Base-by-base conservation (phyloP, 176 grass and related monocot species). In the Raddia distichophylla region DNA sequence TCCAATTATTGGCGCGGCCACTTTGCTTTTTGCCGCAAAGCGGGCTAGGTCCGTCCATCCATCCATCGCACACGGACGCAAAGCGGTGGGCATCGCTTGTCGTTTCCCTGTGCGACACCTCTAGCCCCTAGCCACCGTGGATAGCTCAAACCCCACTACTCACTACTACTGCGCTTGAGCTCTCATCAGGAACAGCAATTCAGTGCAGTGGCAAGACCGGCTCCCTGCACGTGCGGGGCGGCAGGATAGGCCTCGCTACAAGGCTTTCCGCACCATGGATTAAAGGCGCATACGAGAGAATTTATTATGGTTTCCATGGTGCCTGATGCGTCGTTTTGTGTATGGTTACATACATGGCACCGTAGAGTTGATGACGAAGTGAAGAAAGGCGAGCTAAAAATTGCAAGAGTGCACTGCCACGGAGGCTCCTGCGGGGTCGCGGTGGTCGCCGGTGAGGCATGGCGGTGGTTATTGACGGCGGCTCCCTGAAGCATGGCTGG, bases 1-100 rank as follows among this genome's bases (percentile, higher is more conserved):
- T 73, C 15, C 72, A 85, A 86, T 89, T 82, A 89, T 86, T 85
- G 82, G 87, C 32, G 32, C 62, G 40, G 45, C 75, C 75, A 88
- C 60, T 74, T 68, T 3, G 19, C 62, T 62, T 88, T 84, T 84
- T 62, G 15, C 19, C 11, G 34, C 16, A 40, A 88, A 70, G 48
- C 77, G n/a, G 16, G n/a, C 11, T 42, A 68, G 53, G 52, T 61
- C 67, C 75, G 60, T 53, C 75, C 34, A 84, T 60, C 61, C 13
- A 10, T 1, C 64, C 64, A 53, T 3, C 35, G 1, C 66, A 22
- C 61, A 50, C 84, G 49, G 35, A 37, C 15, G 61, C 75, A 49
- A 78, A 78, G 50, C 66, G 61, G 84, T 54, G 67, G 47, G 47
- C 76, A 18, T 56, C 84, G 18, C 50, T 19, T 53, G 62, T 56